Percentiles rank a stretch among this genome's conserved stretches.
These are phyloP conservation scores for Beauveria medogensis DNA, from an alignment of 2,329 filamentous ascomycete species.

Conservation along the genomic window DNA sequence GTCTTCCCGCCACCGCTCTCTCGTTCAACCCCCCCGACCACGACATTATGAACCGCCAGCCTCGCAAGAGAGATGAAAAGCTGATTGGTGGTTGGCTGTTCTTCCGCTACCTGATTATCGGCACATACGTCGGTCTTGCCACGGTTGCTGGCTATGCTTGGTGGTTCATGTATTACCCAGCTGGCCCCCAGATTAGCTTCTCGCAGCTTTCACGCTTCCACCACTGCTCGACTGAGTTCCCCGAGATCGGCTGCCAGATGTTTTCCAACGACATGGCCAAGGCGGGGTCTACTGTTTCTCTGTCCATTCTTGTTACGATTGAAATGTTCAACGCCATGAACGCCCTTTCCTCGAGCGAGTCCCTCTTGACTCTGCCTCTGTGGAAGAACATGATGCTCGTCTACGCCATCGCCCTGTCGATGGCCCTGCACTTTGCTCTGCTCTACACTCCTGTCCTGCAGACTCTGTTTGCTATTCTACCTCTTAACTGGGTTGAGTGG, in stretches of 20 bases:
- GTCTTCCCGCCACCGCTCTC: slow-evolving; percentile 88
- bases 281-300: slow-evolving; percentile 83
- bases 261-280: slow-evolving; percentile 81
- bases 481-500: slow-evolving; percentile 82
- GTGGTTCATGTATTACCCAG: slow-evolving; percentile 97
- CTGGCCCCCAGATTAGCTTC: slow-evolving; percentile 86
- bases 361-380: slow-evolving; percentile 83
- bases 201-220: slow-evolving; percentile 90
- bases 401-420: slow-evolving; percentile 85
- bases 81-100: slow-evolving; percentile 95
- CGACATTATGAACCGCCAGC: slow-evolving; percentile 91
- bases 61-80: slow-evolving; percentile 84
- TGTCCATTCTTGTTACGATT: slow-evolving; percentile 90
- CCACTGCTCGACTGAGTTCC: slow-evolving; percentile 76
- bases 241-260: slow-evolving; percentile 86
- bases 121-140: slow-evolving; percentile 86
- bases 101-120: slow-evolving; percentile 94
- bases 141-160: slow-evolving; percentile 98
- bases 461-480: slow-evolving; percentile 80
- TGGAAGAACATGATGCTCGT: slow-evolving; percentile 99
- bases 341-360: slow-evolving; percentile 90
- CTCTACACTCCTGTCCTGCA: slow-evolving; percentile 89
- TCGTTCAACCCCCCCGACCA: slow-evolving; percentile 99
- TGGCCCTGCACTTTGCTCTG: slow-evolving; percentile 90
- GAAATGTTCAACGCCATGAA: slow-evolving; percentile 99